Base-by-base conservation (phyloP, 495 filamentous ascomycete species). In the Chlorociboria aeruginascens region DNA sequence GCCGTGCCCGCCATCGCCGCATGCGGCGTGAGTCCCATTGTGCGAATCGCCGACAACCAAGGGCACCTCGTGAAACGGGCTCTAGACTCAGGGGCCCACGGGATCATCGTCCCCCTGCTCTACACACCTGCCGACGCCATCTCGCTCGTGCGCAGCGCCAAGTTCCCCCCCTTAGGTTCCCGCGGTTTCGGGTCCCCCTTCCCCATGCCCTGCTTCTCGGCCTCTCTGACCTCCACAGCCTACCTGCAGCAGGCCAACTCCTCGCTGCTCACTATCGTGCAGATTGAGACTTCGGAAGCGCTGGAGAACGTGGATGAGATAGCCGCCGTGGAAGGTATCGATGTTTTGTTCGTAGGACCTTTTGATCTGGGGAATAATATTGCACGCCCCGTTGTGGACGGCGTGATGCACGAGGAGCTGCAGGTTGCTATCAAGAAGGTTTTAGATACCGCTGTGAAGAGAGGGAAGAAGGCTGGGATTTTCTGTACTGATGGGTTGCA, bases 261-360 rank as follows among this genome's bases (percentile, higher is more conserved):
- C 8, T 70, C 72, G 33, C 64, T 89, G 10, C 60, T 87, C 31
- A 83, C 81, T 16, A 80, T 86, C 56, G 75, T 89, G 29, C 86
- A 92, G 67, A 89, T 92, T 46, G 86, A 93, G 63, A 92, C 86
- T 0, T 69, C 69, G 51, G 81, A 81, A 54, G 85, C 84, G 0
- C 64, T 92, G 36, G 75, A 83, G 3, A 68, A 76, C 48, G 76
- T 85, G 17, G 76, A 83, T 44, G 79, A 76, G 40, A 90, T 92
- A 51, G 84, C 84, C 8, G 72, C 74, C 7, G 72, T 88, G 0
- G 69, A 72, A 3, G 82, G 82, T 0, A 73, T 88, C 14, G 83
- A 88, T 58, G 79, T 85, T 2, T 64, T 92, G 0, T 83, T 93
- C 46, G 71, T 90, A 43, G 87, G 87, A 0, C 87, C 87, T 0